phyloP scores from a whole-genome alignment of 148 eudicot genomes.

The Chenopodium suecicum region DNA sequence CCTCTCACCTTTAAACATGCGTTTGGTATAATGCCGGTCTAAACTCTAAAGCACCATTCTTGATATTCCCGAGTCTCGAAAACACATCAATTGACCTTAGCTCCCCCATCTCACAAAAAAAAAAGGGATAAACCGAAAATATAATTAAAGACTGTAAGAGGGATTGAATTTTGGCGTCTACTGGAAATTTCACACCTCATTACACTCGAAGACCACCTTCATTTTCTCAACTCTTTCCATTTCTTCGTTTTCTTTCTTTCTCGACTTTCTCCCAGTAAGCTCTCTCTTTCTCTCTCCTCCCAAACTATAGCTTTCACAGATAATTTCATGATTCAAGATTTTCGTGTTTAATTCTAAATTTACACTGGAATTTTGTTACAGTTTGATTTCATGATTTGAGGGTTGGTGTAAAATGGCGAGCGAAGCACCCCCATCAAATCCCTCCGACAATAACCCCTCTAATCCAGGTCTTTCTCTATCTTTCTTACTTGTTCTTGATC shows the following conservation, averaged over 20 bases:
- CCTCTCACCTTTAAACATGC: no score
- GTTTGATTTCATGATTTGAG: constrained; percentile 3
- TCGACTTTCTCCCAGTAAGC: background rate
- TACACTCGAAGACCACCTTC: constrained; percentile 4
- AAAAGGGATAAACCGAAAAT: no score
- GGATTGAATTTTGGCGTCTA: constrained; percentile 28
- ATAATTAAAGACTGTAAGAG: no score
- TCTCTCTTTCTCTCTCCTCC: constrained; percentile 12
- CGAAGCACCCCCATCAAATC: constrained; percentile 19
- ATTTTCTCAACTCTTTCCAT: background rate
- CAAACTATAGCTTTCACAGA: background rate
- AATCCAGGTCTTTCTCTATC: constrained; percentile 15
- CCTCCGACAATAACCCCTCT: background rate
- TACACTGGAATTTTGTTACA: background rate
- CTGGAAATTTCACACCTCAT: background rate
- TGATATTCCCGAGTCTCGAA: no score
- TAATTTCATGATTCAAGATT: constrained; percentile 1
- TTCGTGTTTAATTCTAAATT: background rate
- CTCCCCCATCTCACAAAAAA: no score
- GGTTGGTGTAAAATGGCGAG: constrained; percentile 15
- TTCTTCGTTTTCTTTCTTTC: background rate
- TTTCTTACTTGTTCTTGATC: background rate
- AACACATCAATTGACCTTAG: no score
- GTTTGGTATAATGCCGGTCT: no score
- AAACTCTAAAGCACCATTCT: no score